Base-by-base conservation (phyloP, 2,329 filamentous ascomycete species). In the Fusarium pseudonygamai region DNA sequence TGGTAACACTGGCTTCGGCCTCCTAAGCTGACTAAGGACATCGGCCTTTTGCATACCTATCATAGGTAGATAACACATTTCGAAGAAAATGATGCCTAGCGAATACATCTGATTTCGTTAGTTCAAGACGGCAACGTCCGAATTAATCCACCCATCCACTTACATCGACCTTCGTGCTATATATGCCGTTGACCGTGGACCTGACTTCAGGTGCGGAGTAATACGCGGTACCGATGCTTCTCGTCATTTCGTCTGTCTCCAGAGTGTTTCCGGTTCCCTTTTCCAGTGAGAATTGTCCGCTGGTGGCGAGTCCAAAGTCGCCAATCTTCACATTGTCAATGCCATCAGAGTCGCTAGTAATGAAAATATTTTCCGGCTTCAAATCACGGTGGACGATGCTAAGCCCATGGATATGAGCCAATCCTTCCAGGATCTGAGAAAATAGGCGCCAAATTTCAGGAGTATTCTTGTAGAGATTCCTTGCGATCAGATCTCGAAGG, bases 301-400 rank as follows among this genome's bases (percentile, higher is more conserved):
- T 96, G 2, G 95, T 98, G 24, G 96, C 96, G 40, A 99, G 86
- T 9, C 96, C 96, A 81, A 99, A 98, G 79, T 99, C 96, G 47
- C 96, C 96, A 75, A 99, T 98, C 75, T 97, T 96, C 42, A 97
- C 95, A 76, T 97, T 96, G 72, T 95, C 94, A 6, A 92, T 89
- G 13, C 93, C 90, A 78, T 98, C 96, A 7, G 85, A 80, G 30
- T 87, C 85, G 43, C 86, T 85, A 40, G 85, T 86, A 73, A 99
- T 97, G 83, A 99, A 99, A 36, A 99, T 92, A 74, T 99, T 99
- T 79, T 98, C 96, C 0, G 96, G 96, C 80, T 99, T 99, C 34
- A 99, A 86, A 81, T 99, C 96, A 14, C 96, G 92, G 80, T 99
- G 96, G 20, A 98, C 96, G 73, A 99, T 97, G 56, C 93, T 95